Evolutionary conservation across 345 rosid species (phyloP).

Genomic region (Excoecaria agallocha): DNA sequence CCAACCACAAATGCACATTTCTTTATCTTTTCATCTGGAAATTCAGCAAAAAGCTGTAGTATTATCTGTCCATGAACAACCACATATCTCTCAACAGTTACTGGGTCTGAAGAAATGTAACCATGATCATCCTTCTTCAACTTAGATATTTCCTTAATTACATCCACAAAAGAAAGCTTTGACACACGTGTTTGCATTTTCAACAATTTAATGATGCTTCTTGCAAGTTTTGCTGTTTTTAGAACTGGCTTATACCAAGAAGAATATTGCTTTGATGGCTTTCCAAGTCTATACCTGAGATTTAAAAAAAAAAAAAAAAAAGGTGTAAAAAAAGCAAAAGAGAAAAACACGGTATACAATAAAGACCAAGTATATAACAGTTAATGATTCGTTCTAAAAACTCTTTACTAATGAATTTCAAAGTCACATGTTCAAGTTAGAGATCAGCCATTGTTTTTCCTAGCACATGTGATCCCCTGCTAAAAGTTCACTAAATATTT

Average conservation of each 20-base stretch:
- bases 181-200: constrained; percentile 54
- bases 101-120: constrained; percentile 57
- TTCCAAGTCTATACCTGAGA: constrained; percentile 83
- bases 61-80: constrained; percentile 84
- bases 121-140: constrained; percentile 45
- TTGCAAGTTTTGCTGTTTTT: constrained; percentile 67
- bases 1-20: constrained; percentile 59
- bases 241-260: constrained; percentile 71
- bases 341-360: background rate
- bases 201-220: constrained; percentile 59
- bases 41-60: constrained; percentile 63
- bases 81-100: constrained; percentile 62
- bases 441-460: background rate
- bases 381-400: background rate
- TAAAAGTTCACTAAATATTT: background rate
- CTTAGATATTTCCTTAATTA: constrained; percentile 49
- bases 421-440: background rate
- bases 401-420: background rate
- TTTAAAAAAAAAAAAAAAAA: background rate
- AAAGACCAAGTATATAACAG: constrained; percentile 6
- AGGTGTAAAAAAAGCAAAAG: background rate
- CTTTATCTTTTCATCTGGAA: constrained; percentile 43
- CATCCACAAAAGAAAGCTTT: constrained; percentile 58
- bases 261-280: constrained; percentile 75
- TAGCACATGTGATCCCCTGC: background rate